Evolutionary conservation across 345 rosid species (phyloP), one percentile per base, ranked within the genome.

Genomic region (Raphanus sativus): DNA sequence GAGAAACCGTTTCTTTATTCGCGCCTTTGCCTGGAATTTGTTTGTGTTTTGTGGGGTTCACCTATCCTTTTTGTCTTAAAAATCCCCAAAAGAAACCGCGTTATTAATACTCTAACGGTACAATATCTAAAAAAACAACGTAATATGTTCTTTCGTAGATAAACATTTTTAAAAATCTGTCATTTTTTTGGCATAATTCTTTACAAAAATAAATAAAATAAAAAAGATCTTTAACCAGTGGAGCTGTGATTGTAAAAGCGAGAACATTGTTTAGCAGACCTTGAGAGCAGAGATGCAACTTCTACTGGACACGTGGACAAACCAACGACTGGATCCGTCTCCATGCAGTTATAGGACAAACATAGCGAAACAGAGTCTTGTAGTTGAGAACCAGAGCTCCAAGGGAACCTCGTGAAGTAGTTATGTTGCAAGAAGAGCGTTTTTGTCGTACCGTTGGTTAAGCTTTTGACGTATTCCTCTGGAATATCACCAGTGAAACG

Each of bases 381-480:
- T 62, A 93, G 71, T 21, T 56, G 79, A 26, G 32, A 33, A 4
- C 87, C 86, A 4, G 77, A 72, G 15, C 65, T 82, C 74, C 84
- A 70, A 4, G 91, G 88, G 75, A 93, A 91, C 29, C 77, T 84
- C 0, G 90, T 72, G 1, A 91, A 56, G 77, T 86, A 93, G 77
- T 91, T 93, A 67, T 89, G 91, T 52, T 93, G 98, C 83, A 93
- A 78, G 77, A 87, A 93, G 38, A 91, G 76, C 5, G 90, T 89
- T 61, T 74, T 85, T 21, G 84, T 86, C 64, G 74, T 85, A 4
- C 95, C 90, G 13, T 67, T 66, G 73, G 52, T 52, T 55, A 88
- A 52, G 80, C 90, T 78, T 62, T 77, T 77, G 6, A 83, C 80
- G 86, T 85, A 93, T 70, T 86, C 91, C 75, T 56, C 81, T 0